Conservation (phyloP, 2,329 filamentous ascomycete genomes). For the Pseudogymnoascus sp. region DNA sequence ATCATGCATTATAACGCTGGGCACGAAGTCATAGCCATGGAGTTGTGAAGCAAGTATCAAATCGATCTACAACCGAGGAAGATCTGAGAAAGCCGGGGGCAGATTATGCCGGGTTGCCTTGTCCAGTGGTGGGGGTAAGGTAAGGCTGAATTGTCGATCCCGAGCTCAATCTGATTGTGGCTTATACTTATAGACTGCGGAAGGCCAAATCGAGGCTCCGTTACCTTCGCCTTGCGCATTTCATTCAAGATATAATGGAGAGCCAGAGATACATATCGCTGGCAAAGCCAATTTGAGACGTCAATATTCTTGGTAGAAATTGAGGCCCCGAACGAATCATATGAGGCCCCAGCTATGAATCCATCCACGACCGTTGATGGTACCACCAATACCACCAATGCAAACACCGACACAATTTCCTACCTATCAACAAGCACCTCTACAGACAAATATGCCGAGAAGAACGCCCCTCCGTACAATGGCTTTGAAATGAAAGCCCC, state of each 20-base stretch:
- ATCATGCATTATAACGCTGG: neutral
- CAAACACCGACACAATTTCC: neutral
- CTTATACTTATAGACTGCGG: neutral
- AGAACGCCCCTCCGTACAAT: neutral
- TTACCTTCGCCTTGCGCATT: neutral
- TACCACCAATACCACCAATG: neutral
- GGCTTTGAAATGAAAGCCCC: too few relatives aligned
- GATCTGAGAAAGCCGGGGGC: neutral
- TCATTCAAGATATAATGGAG: neutral
- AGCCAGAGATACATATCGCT: neutral
- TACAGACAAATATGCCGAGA: neutral
- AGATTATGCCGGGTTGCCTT: neutral
- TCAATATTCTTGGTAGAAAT: neutral
- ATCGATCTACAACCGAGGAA: neutral
- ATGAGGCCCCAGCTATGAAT: neutral
- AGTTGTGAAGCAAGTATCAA: neutral
- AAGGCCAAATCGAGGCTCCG: neutral
- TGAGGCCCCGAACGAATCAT: neutral
- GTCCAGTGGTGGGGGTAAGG: neutral
- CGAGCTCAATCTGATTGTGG: neutral
- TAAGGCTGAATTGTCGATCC: neutral
- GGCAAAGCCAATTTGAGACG: neutral
- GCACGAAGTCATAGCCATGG: neutral
- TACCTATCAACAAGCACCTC: neutral
- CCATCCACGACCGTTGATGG: neutral